A percentile compares a stretch with the other conserved stretches of the same genome.
These are phyloP conservation scores for Crithidia fasciculata DNA, from an alignment of 208 protist species.

Conservation along the genomic window DNA sequence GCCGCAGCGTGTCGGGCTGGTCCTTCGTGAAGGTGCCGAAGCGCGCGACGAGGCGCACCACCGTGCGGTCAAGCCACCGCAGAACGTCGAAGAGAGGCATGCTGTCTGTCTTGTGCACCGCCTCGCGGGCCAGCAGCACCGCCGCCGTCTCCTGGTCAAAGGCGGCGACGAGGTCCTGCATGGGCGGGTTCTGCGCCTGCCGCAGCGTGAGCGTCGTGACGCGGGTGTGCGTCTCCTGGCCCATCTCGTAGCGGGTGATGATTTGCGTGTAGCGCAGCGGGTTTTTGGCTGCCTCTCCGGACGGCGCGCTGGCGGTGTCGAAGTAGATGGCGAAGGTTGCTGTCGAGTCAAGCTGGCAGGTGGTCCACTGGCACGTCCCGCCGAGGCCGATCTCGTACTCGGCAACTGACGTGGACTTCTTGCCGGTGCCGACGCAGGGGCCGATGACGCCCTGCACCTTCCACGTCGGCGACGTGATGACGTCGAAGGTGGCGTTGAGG, in stretches of 20 bases:
- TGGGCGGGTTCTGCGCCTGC: constrained; percentile 53
- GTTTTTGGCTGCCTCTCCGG: constrained; percentile 28
- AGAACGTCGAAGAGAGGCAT: constrained; percentile 98
- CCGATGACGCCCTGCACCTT: constrained; percentile 96
- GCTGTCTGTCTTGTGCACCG: constrained; percentile 95
- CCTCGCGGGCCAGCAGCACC: constrained; percentile 97
- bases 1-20: constrained; percentile 88
- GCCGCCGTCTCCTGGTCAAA: constrained; percentile 99
- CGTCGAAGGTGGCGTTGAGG: constrained; percentile 96
- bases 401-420: constrained; percentile 88
- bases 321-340: constrained; percentile 98
- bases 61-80: constrained; percentile 98
- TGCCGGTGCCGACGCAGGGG: constrained; percentile 90
- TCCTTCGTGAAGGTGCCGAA: constrained; percentile 95
- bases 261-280: constrained; percentile 92
- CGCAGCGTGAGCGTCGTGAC: constrained; percentile 88
- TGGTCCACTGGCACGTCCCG: constrained; percentile 97
- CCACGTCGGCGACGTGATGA: constrained; percentile 95
- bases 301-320: constrained; percentile 88
- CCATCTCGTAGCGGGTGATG: constrained; percentile 96
- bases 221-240: constrained; percentile 76
- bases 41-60: constrained; percentile 97
- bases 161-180: constrained; percentile 68
- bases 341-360: constrained; percentile 93
- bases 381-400: constrained; percentile 96